These are phyloP conservation scores for Raddia distichophylla DNA, from an alignment of 176 grass and related monocot genomes.

Conservation along the genomic window DNA sequence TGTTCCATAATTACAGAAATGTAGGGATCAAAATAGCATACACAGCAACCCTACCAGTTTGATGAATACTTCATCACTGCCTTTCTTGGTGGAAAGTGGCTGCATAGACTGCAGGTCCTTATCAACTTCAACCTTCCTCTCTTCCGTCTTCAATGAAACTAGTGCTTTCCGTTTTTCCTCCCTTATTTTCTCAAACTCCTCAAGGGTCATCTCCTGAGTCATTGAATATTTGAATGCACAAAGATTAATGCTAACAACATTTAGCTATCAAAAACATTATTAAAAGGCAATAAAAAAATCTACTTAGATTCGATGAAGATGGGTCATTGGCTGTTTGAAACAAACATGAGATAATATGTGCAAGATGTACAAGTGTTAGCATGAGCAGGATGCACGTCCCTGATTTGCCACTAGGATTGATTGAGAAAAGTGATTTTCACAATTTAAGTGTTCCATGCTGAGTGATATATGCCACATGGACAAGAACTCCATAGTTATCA, in stretches of 20 bases:
- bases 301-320: neutral
- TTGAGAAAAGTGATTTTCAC: neutral
- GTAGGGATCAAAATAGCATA: constrained; percentile 21
- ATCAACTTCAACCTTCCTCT: constrained; percentile 85
- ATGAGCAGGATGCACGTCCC: neutral
- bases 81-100: constrained; percentile 73
- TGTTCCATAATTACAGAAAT: neutral
- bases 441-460: neutral
- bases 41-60: constrained; percentile 62
- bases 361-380: neutral
- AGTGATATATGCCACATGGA: neutral
- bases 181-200: constrained; percentile 87
- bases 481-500: neutral
- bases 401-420: neutral
- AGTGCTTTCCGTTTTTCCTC: constrained; percentile 84
- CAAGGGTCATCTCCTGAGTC: constrained; percentile 83
- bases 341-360: neutral
- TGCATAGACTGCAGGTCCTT: constrained; percentile 88
- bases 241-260: neutral
- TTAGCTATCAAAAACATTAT: neutral
- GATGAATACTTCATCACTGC: constrained; percentile 71
- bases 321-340: neutral
- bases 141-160: constrained; percentile 66
- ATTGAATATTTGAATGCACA: constrained; percentile 29
- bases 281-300: neutral